Base-by-base conservation (phyloP, 2,329 filamentous ascomycete species). In the Phialophora chinensis region DNA sequence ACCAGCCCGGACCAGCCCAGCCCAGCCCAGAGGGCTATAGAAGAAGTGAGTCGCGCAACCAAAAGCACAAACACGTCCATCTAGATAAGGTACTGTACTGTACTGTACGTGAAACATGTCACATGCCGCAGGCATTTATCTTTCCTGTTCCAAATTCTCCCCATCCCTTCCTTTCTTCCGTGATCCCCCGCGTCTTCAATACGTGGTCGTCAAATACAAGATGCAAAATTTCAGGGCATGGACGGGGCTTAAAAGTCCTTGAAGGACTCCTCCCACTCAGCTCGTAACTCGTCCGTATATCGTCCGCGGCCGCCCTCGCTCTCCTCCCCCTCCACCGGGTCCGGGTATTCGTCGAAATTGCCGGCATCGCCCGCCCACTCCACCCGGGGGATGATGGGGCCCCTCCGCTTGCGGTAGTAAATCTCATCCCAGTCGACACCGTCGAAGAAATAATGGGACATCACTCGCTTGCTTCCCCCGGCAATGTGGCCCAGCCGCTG, bases 341-440 rank as follows among this genome's bases (percentile, higher is more conserved):
- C 79, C 58, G 88, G 87, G 71, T 89, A 89, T 63, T 89, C 86
- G 71, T 89, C 87, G 72, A 89, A 90, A 74, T 89, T 89, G 23
- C 85, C 79, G 38, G 86, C 85, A 71, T 90, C 87, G 6, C 86
- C 86, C 1, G 85, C 82, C 55, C 86, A 83, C 62, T 83, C 79
- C 56, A 89, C 79, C 73, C 86, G 82, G 20, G 87, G 87, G 62
- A 89, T 82, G 64, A 89, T 89, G 2, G 87, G 87, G 0, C 87
- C 87, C 69, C 87, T 83, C 66, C 84, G 79, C 69, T 83, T 82
- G 53, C 85, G 82, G 69, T 87, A 82, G 73, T 87, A 89, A 61
- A 90, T 75, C 42, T 84, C 84, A 65, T 89, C 85, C 87, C 87
- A 90, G 72, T 87, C 83, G 62, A 89, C 83, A 42, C 82, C 79